Percentiles rank a stretch among this genome's conserved stretches.
These are phyloP conservation scores for Aspergillus wentii DNA, from an alignment of 495 filamentous ascomycete genomes.

Conservation along the genomic window DNA sequence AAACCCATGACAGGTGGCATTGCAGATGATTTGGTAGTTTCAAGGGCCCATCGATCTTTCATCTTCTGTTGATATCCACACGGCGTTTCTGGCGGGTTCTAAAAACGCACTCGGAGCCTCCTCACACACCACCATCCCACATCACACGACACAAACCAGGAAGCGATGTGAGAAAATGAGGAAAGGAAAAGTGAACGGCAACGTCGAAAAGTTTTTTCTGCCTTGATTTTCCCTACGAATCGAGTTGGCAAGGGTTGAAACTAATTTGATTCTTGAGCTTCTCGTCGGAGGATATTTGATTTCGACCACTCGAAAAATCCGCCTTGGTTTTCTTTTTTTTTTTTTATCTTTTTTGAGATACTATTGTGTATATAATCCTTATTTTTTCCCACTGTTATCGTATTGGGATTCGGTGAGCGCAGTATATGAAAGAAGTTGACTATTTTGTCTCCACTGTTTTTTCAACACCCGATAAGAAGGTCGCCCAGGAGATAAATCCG, in stretches of 20 bases:
- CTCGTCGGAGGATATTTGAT: not conserved
- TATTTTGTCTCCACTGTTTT: too few species aligned
- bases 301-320: not conserved
- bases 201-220: not conserved
- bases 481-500: too few species aligned
- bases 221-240: not conserved
- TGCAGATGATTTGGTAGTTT: slow-evolving; percentile 11
- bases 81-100: slow-evolving; percentile 42
- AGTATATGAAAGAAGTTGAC: too few species aligned
- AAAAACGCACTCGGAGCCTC: slow-evolving; percentile 29
- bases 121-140: not conserved
- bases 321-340: not conserved
- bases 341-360: slow-evolving; percentile 3
- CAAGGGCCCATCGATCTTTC: slow-evolving; percentile 22
- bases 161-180: not conserved
- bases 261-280: too few species aligned
- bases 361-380: slow-evolving; percentile 10
- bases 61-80: slow-evolving; percentile 42
- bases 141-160: not conserved
- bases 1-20: slow-evolving; percentile 11
- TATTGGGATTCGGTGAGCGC: too few species aligned
- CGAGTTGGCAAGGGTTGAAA: not conserved
- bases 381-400: slow-evolving; percentile 4
- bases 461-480: too few species aligned
- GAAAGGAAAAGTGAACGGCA: not conserved